A percentile compares a stretch with the other conserved stretches of the same genome.
Conservation (phyloP, 371 early-diverging fungal species). For the Mortierella sp. region DNA sequence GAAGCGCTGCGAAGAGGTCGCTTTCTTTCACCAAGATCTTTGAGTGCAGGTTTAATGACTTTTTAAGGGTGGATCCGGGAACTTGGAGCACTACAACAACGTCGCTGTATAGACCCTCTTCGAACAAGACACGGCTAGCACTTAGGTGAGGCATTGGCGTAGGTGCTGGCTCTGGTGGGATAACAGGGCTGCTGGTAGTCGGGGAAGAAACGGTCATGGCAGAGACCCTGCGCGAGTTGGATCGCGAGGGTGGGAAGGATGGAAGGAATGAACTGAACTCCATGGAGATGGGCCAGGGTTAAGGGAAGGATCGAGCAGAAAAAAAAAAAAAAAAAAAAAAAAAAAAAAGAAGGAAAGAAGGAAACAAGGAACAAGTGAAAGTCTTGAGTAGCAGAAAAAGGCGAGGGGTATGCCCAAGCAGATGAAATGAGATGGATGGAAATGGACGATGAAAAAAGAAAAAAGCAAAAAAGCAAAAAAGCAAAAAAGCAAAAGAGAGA, state of each 20-base stretch:
- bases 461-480: no score
- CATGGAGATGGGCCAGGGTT: constrained; percentile 20
- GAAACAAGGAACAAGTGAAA: background rate
- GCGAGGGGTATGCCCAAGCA: background rate
- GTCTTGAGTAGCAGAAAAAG: background rate
- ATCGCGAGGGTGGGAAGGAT: constrained; percentile 48
- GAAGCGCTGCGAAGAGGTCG: constrained; percentile 33
- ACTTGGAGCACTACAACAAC: constrained; percentile 34
- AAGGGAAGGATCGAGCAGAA: background rate
- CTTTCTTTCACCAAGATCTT: constrained; percentile 46
- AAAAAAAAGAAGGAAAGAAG: background rate
- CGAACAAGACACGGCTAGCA: constrained; percentile 50
- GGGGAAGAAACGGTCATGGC: constrained; percentile 44
- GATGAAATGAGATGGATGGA: no score
- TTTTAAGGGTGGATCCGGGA: constrained; percentile 35
- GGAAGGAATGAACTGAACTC: constrained; percentile 50
- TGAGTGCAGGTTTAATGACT: constrained; percentile 34
- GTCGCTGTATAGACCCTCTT: constrained; percentile 51
- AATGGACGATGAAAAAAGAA: no score
- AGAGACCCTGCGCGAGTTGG: constrained; percentile 42
- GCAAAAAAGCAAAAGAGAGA: no score
- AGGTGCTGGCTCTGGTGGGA: constrained; percentile 33
- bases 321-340: background rate
- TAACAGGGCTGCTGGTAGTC: constrained; percentile 27
- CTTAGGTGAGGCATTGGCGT: constrained; percentile 46